Base-by-base conservation (phyloP, 1,284 basidiomycete genomes). In the Tilletia caries region DNA sequence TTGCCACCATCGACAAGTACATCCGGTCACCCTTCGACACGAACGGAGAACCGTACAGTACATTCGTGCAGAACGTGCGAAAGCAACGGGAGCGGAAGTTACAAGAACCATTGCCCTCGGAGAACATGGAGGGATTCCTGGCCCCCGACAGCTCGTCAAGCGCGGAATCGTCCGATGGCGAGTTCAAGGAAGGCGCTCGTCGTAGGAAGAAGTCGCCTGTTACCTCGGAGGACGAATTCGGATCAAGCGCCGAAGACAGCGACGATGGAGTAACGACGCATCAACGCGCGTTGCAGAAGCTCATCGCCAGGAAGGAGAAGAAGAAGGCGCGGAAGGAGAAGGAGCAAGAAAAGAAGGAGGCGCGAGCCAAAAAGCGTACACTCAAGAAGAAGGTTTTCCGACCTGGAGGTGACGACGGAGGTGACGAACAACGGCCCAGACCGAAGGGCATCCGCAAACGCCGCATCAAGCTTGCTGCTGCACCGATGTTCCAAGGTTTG, bases 1-100 rank as follows among this genome's bases (percentile, higher is more conserved):
- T 74, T 33, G 68, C 73, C n/a, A 58, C 74, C 6, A 79, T 83
- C 60, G 81, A 83, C 64, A 75, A 77, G 44, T 81, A 68, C 72
- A 75, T 82, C 18, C 73, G 77, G 23, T 71, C 73, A 67, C 79
- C 80, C 0, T 67, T 78, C 27, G 71, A 67, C 15, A 60, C 72
- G 23, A 67, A 76, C 54, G 77, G 76, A 23, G 68, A 70, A 44
- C 69, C 70, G 52, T 71, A 77, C 34, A 50, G 33, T 1, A 70
- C 71, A 37, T 72, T 76, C n/a, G 76, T 81, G 27, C 74, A 75
- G 67, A 73, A 74, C 2, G 65, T 75, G 43, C 76, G 75, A 34
- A 75, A 76, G 54, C 66, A 70, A n/a, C 64, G 60, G 34, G 67
- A 58, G 27, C 29, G 23, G n/a, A 64, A 50, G 27, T 13, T 33